Base-by-base conservation (phyloP, 2,329 filamentous ascomycete species). In the Teratosphaeria nubilosa region DNA sequence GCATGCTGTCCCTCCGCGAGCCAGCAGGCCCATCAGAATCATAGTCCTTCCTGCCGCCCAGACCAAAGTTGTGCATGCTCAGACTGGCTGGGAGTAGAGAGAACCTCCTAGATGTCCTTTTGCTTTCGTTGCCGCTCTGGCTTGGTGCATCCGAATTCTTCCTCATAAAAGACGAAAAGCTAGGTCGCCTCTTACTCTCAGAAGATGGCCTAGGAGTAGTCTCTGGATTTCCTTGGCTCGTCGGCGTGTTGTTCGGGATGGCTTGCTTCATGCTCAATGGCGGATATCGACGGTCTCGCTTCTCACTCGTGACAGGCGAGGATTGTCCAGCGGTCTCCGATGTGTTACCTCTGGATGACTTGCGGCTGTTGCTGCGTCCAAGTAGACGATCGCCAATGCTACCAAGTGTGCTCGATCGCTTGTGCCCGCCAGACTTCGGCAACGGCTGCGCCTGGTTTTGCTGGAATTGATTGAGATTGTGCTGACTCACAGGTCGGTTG, bases 241-340 rank as follows among this genome's bases (percentile, higher is more conserved):
- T 48, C n/a, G 41, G 41, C n/a, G 11, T 3, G 25, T 53, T 34
- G 78, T 80, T 80, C 5, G 83, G 77, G 72, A 87, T 83, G 1
- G 84, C 78, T 62, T 87, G 86, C 61, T 87, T 83, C 90, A 96
- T 95, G 76, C 91, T 96, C 53, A 92, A 88, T 3, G 92, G 92
- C 58, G 92, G 92, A 68, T 96, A 95, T 63, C 82, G 86, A 70
- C 84, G 86, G 56, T 82, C 76, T 62, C 86, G 85, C 70, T 89
- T 84, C 62, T 79, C 75, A 58, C 73, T 65, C 14, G 68, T 58
- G 80, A 81, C 9, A 76, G 68, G 60, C 80, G 77, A 71, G 80
- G 82, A 69, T n/a, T 48, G 41, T 22, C n/a, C 41, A 7, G 41
- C 11, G 20, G 41, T 48, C 80, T 79, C 54, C 22, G 51, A 64